Percentiles rank a stretch among this genome's conserved stretches.
Conservation (phyloP, 2,329 filamentous ascomycete species). For the Aspergillus uvarum region DNA sequence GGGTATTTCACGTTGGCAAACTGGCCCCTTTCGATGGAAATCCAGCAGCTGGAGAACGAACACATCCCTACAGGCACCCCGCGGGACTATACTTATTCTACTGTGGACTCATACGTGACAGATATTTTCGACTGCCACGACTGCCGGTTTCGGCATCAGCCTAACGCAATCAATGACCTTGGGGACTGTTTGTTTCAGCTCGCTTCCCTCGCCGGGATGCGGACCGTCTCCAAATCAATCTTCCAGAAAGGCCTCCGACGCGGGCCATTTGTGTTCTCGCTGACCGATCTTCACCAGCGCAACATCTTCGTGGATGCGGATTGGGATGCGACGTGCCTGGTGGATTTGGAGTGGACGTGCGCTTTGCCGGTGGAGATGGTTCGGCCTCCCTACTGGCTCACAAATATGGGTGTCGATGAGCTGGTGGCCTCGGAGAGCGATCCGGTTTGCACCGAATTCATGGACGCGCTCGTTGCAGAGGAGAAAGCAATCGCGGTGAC, state of each 20-base stretch:
- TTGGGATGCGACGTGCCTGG: conserved; percentile 27
- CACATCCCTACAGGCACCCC: conserved; percentile 18
- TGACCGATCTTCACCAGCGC: conserved; percentile 42
- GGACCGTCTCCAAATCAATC: conserved; percentile 28
- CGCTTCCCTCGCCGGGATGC: conserved; percentile 29
- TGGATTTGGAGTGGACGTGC: conserved; percentile 31
- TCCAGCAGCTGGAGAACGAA: no score
- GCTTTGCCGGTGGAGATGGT: conserved; percentile 26
- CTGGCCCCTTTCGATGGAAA: no score
- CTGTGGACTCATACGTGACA: conserved; percentile 22
- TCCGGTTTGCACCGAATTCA: conserved; percentile 5
- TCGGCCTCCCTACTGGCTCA: conserved; percentile 30
- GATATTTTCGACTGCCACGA: conserved; percentile 18
- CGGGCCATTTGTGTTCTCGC: conserved; percentile 32
- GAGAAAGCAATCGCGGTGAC: conserved; percentile 1
- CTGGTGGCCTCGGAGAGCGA: conserved; percentile 11
- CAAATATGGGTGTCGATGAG: conserved; percentile 19
- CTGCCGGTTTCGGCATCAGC: conserved; percentile 19
- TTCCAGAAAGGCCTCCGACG: conserved; percentile 29
- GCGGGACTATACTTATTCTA: conserved; percentile 23
- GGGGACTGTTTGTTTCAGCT: conserved; percentile 19
- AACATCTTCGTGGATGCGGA: conserved; percentile 30
- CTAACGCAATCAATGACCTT: conserved; percentile 23
- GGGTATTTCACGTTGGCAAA: no score
- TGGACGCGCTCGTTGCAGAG: conserved; percentile 5